Conservation (phyloP, 148 eudicot genomes). For the Chenopodium berlandieri region DNA sequence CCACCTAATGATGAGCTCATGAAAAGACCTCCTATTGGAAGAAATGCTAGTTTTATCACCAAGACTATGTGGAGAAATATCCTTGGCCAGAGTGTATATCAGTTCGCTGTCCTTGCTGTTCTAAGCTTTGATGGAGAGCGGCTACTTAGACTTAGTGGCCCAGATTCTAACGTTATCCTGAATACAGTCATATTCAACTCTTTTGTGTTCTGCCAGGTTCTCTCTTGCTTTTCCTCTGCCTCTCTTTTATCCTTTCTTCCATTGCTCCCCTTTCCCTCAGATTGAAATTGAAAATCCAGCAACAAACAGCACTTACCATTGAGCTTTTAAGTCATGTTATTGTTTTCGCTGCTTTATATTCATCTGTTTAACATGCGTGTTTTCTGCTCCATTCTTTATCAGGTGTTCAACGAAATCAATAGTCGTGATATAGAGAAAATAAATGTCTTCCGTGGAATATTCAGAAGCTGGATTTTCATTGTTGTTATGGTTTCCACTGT, state of each 20-base stretch:
- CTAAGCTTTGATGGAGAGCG: constrained; percentile 67
- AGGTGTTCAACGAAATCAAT: constrained; percentile 95
- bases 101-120: constrained; percentile 59
- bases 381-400: constrained; percentile 13
- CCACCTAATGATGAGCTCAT: constrained; percentile 80
- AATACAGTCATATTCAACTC: constrained; percentile 89
- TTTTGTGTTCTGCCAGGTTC: constrained; percentile 94
- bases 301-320: neutral
- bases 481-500: constrained; percentile 67
- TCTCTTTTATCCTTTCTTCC: neutral
- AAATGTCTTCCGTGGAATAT: constrained; percentile 72
- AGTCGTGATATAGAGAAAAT: constrained; percentile 95
- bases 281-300: neutral
- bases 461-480: constrained; percentile 76
- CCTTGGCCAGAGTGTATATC: constrained; percentile 81
- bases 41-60: constrained; percentile 60
- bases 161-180: constrained; percentile 52
- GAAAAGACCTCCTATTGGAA: constrained; percentile 72
- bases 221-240: constrained; percentile 9
- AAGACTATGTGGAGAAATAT: constrained; percentile 91
- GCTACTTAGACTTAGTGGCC: constrained; percentile 52
- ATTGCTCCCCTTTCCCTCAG: neutral
- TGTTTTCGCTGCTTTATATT: neutral
- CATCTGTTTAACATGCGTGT: neutral
- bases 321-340: neutral